A percentile compares a stretch with the other conserved stretches of the same genome.
Evolutionary conservation across 441 rosid species (phyloP).

Genomic region (Kokia cookei): DNA sequence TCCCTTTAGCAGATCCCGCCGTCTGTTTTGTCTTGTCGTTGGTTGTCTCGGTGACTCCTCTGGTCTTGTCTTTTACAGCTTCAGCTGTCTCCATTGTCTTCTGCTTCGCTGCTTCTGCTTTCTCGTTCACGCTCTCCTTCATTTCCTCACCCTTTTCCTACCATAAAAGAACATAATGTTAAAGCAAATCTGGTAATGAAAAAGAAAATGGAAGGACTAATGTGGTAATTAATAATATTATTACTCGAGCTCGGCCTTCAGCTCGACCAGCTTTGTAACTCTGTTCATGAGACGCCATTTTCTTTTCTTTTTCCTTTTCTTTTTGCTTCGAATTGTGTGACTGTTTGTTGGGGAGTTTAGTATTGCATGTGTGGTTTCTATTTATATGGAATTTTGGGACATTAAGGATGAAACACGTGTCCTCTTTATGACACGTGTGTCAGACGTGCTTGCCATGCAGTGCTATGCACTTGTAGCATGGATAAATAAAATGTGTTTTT

Average conservation of each 20-base stretch:
- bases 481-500: too few species aligned
- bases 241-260: conserved; percentile 40
- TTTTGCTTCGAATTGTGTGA: not conserved
- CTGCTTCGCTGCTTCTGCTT: conserved; percentile 20
- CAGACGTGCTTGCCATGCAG: not conserved
- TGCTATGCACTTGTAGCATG: not conserved
- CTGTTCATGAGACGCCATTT: conserved; percentile 39
- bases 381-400: not conserved
- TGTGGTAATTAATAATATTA: not conserved
- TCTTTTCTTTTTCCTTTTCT: not conserved
- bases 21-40: not conserved
- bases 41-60: conserved; percentile 10
- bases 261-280: conserved; percentile 35
- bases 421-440: not conserved
- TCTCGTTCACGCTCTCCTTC: conserved; percentile 26
- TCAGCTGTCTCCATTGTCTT: conserved; percentile 22
- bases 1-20: conserved; percentile 24
- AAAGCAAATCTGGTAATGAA: not conserved
- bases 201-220: not conserved
- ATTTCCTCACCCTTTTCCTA: conserved; percentile 30
- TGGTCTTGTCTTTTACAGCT: conserved; percentile 19
- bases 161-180: too few species aligned
- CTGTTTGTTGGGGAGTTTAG: not conserved
- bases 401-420: not conserved
- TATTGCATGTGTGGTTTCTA: not conserved